Evolutionary conservation across 805 yeast genomes (phyloP), one percentile per base, ranked within the genome.

Genomic region (Starmerella bacillaris): DNA sequence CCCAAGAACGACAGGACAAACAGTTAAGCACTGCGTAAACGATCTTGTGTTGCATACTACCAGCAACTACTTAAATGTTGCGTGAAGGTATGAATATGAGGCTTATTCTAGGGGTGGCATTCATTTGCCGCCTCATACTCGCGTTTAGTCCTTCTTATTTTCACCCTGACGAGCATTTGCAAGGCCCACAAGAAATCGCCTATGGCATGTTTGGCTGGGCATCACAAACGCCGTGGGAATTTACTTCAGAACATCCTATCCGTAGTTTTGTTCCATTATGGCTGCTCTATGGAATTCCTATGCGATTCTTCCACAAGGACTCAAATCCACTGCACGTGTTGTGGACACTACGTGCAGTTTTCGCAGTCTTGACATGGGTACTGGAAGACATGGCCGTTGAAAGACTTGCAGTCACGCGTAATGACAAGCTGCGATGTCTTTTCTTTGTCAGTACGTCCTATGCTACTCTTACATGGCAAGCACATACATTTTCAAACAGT

Each of bases 131-230:
- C 34, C 56, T 76, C 17, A 57, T 67, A 18, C 58, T 80, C 30
- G 72, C 78, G 0, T 51, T 78, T 2, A 70, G 76, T 37, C 65
- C 76, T 21, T 79, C 94, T 0, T 89, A 92, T 51, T 73, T 89
- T 32, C 99, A 92, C 46, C 99, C 99, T 0, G 99, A 89, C 61
- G 99, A 89, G 58, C 94, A 84, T 53, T 79, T 80, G 53, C 99
- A 92, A 53, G 69, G 74, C n/a, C 67, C 92, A 32, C 92, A 83
- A 52, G 75, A 77, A 1, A 49, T 86, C 18, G 63, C 73, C 9
- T 50, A 50, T 24, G 53, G 48, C 18, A 45, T 67, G 18, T 60
- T 55, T 40, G 63, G 61, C 9, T 72, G 52, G 65, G 60, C 52
- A 38, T 55, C 61, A 19, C 61, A 56, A 51, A 47, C 65, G 1